Conservation (phyloP, 2,329 filamentous ascomycete genomes). For the Pyricularia sp. region DNA sequence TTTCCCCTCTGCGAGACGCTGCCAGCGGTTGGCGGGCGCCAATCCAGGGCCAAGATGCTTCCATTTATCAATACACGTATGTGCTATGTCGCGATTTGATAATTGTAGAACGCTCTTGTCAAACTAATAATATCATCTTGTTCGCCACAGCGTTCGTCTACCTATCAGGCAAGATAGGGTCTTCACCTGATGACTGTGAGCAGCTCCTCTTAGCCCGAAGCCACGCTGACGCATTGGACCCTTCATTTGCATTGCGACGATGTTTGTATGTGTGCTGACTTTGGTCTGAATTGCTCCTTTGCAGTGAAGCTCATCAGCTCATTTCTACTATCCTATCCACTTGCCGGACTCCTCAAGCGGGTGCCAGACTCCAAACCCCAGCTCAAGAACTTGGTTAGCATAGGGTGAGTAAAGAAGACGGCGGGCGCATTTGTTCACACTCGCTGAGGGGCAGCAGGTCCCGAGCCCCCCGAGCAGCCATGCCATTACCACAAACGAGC, state of each 20-base stretch:
- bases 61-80: conserved; percentile 19
- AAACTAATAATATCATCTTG: conserved; percentile 2
- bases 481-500: not conserved
- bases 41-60: conserved; percentile 13
- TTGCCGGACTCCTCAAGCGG: conserved; percentile 81
- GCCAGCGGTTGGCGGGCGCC: not conserved
- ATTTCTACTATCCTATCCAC: conserved; percentile 85
- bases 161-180: conserved; percentile 29
- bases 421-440: not conserved
- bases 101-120: not conserved
- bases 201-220: not conserved
- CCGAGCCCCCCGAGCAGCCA: conserved; percentile 4
- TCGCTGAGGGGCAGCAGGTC: not conserved
- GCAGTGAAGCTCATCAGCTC: conserved; percentile 87
- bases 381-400: conserved; percentile 81
- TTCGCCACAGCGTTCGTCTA: conserved; percentile 30
- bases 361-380: conserved; percentile 77
- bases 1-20: not conserved
- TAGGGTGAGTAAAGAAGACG: conserved; percentile 43
- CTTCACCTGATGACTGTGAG: conserved; percentile 37
- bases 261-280: not conserved
- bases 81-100: conserved; percentile 2
- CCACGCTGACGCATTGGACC: not conserved
- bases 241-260: not conserved
- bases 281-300: not conserved